Conservation (phyloP, 768 basidiomycete genomes). For the Calvatia gigantea region DNA sequence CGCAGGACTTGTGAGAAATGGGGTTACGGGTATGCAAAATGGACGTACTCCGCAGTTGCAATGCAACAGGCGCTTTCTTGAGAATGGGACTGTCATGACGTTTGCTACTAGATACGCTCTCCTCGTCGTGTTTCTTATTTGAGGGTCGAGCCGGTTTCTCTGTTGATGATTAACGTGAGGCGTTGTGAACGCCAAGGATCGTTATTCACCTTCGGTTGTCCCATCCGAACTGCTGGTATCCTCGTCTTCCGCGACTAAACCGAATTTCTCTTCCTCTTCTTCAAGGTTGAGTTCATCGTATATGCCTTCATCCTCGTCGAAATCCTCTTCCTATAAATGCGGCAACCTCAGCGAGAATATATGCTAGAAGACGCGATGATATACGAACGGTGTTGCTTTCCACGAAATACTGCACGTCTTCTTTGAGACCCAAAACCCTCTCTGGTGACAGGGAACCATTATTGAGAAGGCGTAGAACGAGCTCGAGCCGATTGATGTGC, state of each 20-base stretch:
- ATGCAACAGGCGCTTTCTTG: conserved; percentile 66
- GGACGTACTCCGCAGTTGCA: conserved; percentile 69
- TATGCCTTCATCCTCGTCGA: conserved; percentile 95
- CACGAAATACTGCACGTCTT: conserved; percentile 95
- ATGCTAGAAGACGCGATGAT: neutral
- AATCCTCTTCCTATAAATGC: conserved; percentile 80
- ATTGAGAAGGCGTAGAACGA: conserved; percentile 88
- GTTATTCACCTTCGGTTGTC: conserved; percentile 61
- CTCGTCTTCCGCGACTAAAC: conserved; percentile 71
- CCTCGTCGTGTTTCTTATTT: conserved; percentile 78
- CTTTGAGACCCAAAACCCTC: conserved; percentile 77
- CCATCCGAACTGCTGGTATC: conserved; percentile 77
- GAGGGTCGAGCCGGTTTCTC: conserved; percentile 65
- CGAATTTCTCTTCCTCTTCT: conserved; percentile 94
- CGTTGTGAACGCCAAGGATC: neutral
- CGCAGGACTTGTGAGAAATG: conserved; percentile 14
- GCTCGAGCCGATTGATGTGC: conserved; percentile 91
- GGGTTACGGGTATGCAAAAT: conserved; percentile 6
- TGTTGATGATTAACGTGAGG: conserved; percentile 19
- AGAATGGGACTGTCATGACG: conserved; percentile 75
- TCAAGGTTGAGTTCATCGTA: conserved; percentile 98
- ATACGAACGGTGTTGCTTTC: conserved; percentile 88
- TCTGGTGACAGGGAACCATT: conserved; percentile 88
- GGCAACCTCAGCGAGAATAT: neutral
- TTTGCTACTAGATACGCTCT: conserved; percentile 70